Evolutionary conservation across 306 rosid genomes (phyloP).

Genomic region (Ammopiptanthus mongolicus): DNA sequence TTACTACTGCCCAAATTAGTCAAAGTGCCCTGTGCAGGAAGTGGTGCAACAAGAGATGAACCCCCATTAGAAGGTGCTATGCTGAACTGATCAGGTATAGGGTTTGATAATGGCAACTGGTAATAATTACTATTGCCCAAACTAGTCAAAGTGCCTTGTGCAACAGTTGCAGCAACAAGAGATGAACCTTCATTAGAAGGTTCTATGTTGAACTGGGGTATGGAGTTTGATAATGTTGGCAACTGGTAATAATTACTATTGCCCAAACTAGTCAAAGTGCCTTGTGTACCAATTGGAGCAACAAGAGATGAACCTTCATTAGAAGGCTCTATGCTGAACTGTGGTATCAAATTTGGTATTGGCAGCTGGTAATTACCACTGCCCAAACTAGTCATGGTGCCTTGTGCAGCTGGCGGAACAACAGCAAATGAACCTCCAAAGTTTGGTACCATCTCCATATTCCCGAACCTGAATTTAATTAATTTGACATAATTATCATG

Average conservation of each 20-base stretch:
- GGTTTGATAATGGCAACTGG: background rate
- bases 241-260: background rate
- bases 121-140: background rate
- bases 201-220: too few species aligned
- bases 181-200: background rate
- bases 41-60: too few species aligned
- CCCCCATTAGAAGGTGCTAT: too few species aligned
- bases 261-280: background rate
- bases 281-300: background rate
- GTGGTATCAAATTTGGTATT: too few species aligned
- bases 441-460: background rate
- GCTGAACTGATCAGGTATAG: too few species aligned
- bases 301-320: too few species aligned
- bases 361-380: background rate
- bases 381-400: background rate
- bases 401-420: background rate
- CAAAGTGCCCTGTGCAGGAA: background rate
- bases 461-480: background rate
- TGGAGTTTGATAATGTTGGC: too few species aligned
- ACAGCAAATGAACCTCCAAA: background rate
- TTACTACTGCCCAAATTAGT: too few species aligned
- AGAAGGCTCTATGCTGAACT: too few species aligned
- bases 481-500: background rate
- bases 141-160: too few species aligned
- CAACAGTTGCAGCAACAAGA: too few species aligned